Conservation (phyloP, 1,284 basidiomycete genomes). For the Boletus smithii region DNA sequence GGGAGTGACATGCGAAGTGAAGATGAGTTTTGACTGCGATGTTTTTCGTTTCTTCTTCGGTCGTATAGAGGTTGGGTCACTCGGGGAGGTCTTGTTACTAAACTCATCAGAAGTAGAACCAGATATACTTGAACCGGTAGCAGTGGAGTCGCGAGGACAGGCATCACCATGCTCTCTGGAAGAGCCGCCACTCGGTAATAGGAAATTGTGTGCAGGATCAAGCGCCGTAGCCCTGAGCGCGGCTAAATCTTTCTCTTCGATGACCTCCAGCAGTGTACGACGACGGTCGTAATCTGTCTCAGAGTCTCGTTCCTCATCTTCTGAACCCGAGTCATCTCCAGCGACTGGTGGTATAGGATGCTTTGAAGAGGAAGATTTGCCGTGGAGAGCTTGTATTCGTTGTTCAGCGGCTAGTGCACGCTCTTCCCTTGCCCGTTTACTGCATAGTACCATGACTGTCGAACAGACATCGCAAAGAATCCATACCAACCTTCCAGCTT, state of each 20-base stretch:
- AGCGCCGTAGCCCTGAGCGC: constrained; percentile 21
- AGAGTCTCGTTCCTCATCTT: constrained; percentile 9
- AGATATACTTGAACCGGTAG: neutral
- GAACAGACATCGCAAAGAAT: neutral
- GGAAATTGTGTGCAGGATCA: constrained; percentile 20
- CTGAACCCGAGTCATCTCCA: constrained; percentile 11
- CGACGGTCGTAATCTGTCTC: constrained; percentile 27
- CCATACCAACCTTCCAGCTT: constrained; percentile 56
- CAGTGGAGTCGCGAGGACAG: neutral
- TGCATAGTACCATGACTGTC: constrained; percentile 29
- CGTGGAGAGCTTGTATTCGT: constrained; percentile 46
- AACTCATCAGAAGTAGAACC: neutral
- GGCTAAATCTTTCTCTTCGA: constrained; percentile 26
- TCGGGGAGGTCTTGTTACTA: neutral
- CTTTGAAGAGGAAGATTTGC: constrained; percentile 10
- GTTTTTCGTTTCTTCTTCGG: constrained; percentile 23
- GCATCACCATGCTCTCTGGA: neutral
- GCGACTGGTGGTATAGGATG: neutral
- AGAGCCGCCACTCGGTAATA: constrained; percentile 12
- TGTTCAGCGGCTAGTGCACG: constrained; percentile 68
- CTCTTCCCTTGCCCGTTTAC: constrained; percentile 73
- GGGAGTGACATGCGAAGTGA: neutral
- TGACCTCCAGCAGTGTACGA: constrained; percentile 19
- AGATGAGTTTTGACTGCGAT: constrained; percentile 6
- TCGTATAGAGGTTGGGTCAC: constrained; percentile 2